These are phyloP conservation scores for Crucihimalaya himalaica DNA, from an alignment of 345 rosid genomes.

Conservation along the genomic window DNA sequence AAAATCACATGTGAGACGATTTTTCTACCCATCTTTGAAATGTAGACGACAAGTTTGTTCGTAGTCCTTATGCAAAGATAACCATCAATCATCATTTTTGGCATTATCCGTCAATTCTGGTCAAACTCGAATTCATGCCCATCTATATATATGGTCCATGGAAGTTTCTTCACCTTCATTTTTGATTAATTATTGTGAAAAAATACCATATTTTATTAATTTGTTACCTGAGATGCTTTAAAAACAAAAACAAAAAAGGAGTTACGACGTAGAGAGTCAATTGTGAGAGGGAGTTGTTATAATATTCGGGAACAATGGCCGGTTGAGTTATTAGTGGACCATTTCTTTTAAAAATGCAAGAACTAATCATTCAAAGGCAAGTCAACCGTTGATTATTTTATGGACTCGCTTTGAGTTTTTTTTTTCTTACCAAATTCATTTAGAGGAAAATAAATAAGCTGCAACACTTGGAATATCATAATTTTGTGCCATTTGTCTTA, in stretches of 20 bases:
- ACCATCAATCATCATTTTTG: background rate
- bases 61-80: background rate
- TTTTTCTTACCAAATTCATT: background rate
- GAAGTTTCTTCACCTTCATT: background rate
- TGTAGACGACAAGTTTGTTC: background rate
- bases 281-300: conserved; percentile 1
- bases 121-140: background rate
- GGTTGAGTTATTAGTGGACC: conserved; percentile 13
- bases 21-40: too few relatives aligned
- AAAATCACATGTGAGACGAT: background rate
- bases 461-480: background rate
- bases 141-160: background rate
- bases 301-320: conserved; percentile 34
- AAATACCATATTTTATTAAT: background rate
- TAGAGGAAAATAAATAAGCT: background rate
- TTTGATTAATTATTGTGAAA: background rate
- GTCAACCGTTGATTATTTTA: background rate
- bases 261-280: background rate
- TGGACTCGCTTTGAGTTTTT: background rate
- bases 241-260: too few relatives aligned
- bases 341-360: background rate
- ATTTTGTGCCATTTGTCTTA: background rate
- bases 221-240: conserved; percentile 8
- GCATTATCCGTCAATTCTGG: background rate
- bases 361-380: background rate